Evolutionary conservation across 306 rosid genomes (phyloP), one percentile per base, ranked within the genome.

Genomic region (Prunus mume): DNA sequence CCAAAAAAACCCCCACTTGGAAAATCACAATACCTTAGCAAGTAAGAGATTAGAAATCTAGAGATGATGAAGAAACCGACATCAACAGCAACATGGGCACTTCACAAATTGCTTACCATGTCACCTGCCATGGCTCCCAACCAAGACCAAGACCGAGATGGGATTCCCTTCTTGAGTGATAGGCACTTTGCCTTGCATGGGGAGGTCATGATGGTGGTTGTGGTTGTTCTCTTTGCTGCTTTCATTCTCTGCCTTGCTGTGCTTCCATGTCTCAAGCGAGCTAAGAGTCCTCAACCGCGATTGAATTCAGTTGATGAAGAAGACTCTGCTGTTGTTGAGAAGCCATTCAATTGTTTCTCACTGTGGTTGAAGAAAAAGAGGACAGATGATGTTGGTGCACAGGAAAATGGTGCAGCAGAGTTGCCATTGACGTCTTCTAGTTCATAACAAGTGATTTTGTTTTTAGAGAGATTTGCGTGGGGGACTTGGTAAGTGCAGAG

Each of bases 151-250:
- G 24, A 62, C 14, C 72, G 63, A 58, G 82, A 69, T 47, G 88
- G 67, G 75, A 58, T 85, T 63, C 84, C 14, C 45, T 30, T 89
- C 65, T 66, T 83, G 71, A 1, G 43, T 5, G 93, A 91, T 25
- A 81, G 63, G 57, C 69, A 78, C 73, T 91, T 74, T 62, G 91
- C 83, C 24, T 72, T 80, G 41, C 84, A 91, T 38, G 96, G 96
- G 18, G 58, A 77, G 72, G 76, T 91, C 47, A 76, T 83, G 75
- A 74, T 91, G 20, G 1, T 87, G 0, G 81, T 75, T 30, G 71
- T 87, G 25, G 30, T 88, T 52, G 9, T 77, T 12, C 7, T 78
- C 50, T 87, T 91, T 80, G 61, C 66, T 18, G 65, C 85, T 62
- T 77, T 89, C 80, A 70, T 91, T 14, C 17, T 72, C 46, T 74